A percentile compares a stretch with the other conserved stretches of the same genome.
These are phyloP conservation scores for Kurtzmaniella quercitrusa DNA, from an alignment of 1,139 yeast species.

Conservation along the genomic window DNA sequence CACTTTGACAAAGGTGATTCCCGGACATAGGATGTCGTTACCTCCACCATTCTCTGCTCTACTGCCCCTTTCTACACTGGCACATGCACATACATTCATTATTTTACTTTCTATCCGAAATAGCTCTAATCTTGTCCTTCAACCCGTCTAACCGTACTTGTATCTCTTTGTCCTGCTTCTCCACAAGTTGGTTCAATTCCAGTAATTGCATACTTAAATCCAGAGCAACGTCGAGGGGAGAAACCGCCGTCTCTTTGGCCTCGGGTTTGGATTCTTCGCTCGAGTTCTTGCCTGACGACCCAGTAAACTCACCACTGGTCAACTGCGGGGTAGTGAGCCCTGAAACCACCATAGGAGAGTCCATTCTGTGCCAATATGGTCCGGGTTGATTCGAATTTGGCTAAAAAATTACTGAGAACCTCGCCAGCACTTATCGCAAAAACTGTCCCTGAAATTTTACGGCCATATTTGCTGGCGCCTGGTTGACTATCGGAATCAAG, in stretches of 20 bases:
- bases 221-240: slow-evolving; percentile 51
- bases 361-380: not conserved
- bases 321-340: slow-evolving; percentile 14
- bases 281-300: not conserved
- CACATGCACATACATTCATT: not conserved
- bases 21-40: no score
- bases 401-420: no score
- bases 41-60: no score
- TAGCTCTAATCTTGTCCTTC: slow-evolving; percentile 14
- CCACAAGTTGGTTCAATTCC: slow-evolving; percentile 24
- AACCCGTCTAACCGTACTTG: slow-evolving; percentile 24
- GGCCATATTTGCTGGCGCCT: no score
- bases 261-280: not conserved
- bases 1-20: no score
- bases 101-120: not conserved
- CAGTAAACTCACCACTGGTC: slow-evolving; percentile 12
- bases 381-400: no score
- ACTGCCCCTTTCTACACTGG: no score
- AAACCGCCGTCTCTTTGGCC: slow-evolving; percentile 14
- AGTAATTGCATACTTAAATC: slow-evolving; percentile 41
- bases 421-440: no score
- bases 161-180: slow-evolving; percentile 27
- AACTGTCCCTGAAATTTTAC: no score
- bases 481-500: no score
- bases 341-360: not conserved